Evolutionary conservation across 306 rosid genomes (phyloP).

Genomic region (Elaeagnus macrophylla): DNA sequence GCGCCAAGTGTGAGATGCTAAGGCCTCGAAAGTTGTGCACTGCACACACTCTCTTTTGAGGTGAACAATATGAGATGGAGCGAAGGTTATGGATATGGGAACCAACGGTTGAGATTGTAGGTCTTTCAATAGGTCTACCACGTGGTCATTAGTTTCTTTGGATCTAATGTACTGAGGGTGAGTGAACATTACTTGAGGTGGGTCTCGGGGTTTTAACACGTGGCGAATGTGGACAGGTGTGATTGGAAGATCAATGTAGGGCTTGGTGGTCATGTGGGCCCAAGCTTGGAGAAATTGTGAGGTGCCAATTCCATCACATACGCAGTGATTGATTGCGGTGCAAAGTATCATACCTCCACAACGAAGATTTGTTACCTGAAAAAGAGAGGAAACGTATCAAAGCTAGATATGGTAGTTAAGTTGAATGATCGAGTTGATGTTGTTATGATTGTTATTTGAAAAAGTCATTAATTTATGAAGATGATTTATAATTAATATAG

Average conservation of each 20-base stretch:
- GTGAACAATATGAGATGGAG: constrained; percentile 32
- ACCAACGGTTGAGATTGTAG: constrained; percentile 56
- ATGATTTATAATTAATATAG: too few species aligned
- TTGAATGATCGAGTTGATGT: too few species aligned
- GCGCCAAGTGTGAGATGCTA: constrained; percentile 86
- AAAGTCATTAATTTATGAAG: too few species aligned
- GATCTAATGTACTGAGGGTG: constrained; percentile 40
- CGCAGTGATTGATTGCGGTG: constrained; percentile 71
- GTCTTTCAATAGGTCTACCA: constrained; percentile 30
- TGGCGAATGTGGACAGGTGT: constrained; percentile 48
- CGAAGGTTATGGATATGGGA: constrained; percentile 47
- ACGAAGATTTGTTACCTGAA: constrained; percentile 51
- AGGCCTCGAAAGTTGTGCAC: constrained; percentile 62
- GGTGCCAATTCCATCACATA: constrained; percentile 77
- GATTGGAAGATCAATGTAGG: constrained; percentile 23
- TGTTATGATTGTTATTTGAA: too few species aligned
- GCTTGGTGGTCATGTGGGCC: constrained; percentile 44
- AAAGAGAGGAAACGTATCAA: background rate
- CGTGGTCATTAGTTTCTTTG: constrained; percentile 4
- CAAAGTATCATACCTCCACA: constrained; percentile 81
- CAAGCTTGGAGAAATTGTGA: constrained; percentile 70
- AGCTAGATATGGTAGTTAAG: too few species aligned
- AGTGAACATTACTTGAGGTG: constrained; percentile 15
- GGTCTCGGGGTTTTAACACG: constrained; percentile 44
- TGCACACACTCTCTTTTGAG: constrained; percentile 53